These are phyloP conservation scores for Aspergillus sergii DNA, from an alignment of 2,329 filamentous ascomycete genomes.

Conservation along the genomic window DNA sequence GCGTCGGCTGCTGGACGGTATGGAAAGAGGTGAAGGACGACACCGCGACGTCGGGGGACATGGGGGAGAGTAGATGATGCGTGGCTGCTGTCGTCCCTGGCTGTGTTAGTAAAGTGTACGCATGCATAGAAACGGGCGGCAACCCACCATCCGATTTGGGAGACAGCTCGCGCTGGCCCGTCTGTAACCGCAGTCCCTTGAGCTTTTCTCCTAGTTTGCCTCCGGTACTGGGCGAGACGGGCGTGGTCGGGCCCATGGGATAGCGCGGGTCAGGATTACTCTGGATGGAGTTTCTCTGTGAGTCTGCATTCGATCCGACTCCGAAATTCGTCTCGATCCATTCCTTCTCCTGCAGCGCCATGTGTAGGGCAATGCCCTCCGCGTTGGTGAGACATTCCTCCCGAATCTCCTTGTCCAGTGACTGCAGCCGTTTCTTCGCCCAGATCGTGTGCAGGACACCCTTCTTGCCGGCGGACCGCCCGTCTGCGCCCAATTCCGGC, in stretches of 20 bases:
- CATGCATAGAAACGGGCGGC: background rate
- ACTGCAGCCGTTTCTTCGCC: constrained; percentile 78
- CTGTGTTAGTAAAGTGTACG: background rate
- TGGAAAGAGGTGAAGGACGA: constrained; percentile 65
- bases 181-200: constrained; percentile 75
- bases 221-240: constrained; percentile 64
- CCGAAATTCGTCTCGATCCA: constrained; percentile 87
- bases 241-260: constrained; percentile 56
- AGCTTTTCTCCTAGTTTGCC: constrained; percentile 77
- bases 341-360: constrained; percentile 78
- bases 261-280: constrained; percentile 24
- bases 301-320: constrained; percentile 49
- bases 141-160: constrained; percentile 56
- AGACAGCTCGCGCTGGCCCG: constrained; percentile 66
- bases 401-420: constrained; percentile 75
- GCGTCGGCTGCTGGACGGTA: constrained; percentile 33
- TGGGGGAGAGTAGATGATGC: constrained; percentile 60
- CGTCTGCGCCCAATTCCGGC: constrained; percentile 69
- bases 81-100: constrained; percentile 12
- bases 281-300: constrained; percentile 34
- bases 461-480: constrained; percentile 68
- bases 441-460: constrained; percentile 88
- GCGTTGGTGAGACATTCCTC: constrained; percentile 71
- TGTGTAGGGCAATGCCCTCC: constrained; percentile 81
- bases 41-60: constrained; percentile 64